Evolutionary conservation across 2,329 filamentous ascomycete species (phyloP), one percentile per base, ranked within the genome.

Genomic region (Neophaeococcomyces mojaviensis): DNA sequence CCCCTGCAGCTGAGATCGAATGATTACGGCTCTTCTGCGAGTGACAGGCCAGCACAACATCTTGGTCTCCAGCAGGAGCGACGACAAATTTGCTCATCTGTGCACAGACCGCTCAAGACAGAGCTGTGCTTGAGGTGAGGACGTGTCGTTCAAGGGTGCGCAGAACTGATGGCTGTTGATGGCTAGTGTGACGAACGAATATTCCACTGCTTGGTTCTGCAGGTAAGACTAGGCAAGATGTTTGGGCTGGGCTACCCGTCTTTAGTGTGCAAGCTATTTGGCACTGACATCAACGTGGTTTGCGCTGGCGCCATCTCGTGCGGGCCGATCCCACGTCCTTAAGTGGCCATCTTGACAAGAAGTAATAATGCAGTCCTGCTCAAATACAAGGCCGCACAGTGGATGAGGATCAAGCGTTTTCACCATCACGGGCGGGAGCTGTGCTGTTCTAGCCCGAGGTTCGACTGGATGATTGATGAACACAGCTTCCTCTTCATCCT

Each of bases 371-470:
- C 84, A 84, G 58, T 94, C 83, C 62, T 96, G 84, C 45, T 90
- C 89, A 59, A 98, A 98, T n/a, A 82, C 86, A 32, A 98, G 68
- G 84, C 89, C 95, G 63, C 81, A 86, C 37, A 94, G 72, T 44
- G 89, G 88, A 65, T 97, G 88, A 50, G 82, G 79, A 63, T 95
- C 88, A 30, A 95, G 80, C 10, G 77, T 72, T 65, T 95, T 61
- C 71, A 88, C 86, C 77, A 95, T 81, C 20, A 98, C 88, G 38
- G 92, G 90, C 42, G 90, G 90, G 45, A 97, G 69, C 67, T 90
- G 84, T 18, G 90, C 86, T 37, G 87, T 94, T 57, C 81, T 79
- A 24, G 86, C 79, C 55, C 88, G 78, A n/a, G 88, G 81, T 65
- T 94, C 88, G 20, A 97, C 88, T 1, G 82, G 73, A 65, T 96